phyloP scores from a whole-genome alignment of 2,329 filamentous ascomycete species.

The Cladophialophora yegresii region DNA sequence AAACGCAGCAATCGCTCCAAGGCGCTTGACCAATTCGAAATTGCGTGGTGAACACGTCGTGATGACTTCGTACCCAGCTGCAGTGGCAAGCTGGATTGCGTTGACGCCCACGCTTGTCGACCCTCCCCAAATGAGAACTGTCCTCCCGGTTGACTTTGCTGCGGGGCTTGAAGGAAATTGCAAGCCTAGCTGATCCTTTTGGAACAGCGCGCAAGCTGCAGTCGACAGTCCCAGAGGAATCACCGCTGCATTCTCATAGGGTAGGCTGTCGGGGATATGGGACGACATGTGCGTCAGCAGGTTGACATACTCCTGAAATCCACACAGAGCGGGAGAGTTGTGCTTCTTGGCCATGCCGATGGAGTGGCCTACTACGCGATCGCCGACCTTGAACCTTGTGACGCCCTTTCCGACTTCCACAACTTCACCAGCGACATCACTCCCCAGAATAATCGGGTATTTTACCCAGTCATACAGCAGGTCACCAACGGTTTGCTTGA shows the following conservation, averaged over 20 bases:
- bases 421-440: conserved; percentile 51
- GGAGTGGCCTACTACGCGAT: conserved; percentile 46
- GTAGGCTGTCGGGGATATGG: conserved; percentile 40
- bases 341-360: conserved; percentile 27
- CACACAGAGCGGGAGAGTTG: conserved; percentile 45
- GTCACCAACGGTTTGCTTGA: conserved; percentile 38
- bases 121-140: conserved; percentile 47
- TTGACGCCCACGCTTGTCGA: conserved; percentile 47
- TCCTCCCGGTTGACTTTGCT: conserved; percentile 15
- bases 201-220: conserved; percentile 41
- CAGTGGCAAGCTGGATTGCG: conserved; percentile 47
- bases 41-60: conserved; percentile 42
- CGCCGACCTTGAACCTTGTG: conserved; percentile 48
- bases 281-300: conserved; percentile 33
- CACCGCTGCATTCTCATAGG: conserved; percentile 41
- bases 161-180: conserved; percentile 31
- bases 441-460: conserved; percentile 46
- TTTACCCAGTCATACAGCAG: conserved; percentile 38
- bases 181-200: conserved; percentile 34
- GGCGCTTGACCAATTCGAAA: conserved; percentile 38
- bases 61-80: conserved; percentile 44
- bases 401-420: conserved; percentile 51
- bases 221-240: conserved; percentile 43
- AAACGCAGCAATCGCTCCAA: conserved; percentile 44
- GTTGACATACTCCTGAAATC: conserved; percentile 39